phyloP scores from a whole-genome alignment of 768 basidiomycete species.

The Lactarius sp. region DNA sequence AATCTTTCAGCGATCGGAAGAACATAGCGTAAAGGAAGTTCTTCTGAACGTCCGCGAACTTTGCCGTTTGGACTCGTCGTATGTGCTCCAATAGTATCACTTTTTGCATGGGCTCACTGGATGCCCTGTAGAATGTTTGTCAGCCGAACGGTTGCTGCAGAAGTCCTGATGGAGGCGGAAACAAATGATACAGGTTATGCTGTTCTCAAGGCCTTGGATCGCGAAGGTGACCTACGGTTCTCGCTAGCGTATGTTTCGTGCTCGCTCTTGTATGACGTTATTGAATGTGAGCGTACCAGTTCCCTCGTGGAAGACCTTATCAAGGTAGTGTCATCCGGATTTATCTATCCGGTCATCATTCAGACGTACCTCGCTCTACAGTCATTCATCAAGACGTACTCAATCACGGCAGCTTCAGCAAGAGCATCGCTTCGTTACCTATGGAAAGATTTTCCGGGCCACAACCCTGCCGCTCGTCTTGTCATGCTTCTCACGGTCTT shows the following conservation, averaged over 20 bases:
- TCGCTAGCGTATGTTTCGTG: conserved; percentile 51
- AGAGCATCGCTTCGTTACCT: conserved; percentile 55
- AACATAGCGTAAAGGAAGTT: conserved; percentile 56
- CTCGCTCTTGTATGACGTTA: not conserved
- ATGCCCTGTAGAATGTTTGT: conserved; percentile 61
- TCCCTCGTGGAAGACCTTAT: conserved; percentile 60
- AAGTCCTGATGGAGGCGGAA: conserved; percentile 78
- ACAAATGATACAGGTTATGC: conserved; percentile 62
- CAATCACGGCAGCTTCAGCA: conserved; percentile 48
- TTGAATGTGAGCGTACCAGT: conserved; percentile 29
- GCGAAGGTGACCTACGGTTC: conserved; percentile 61
- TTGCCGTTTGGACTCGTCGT: conserved; percentile 66
- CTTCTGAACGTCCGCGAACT: conserved; percentile 66
- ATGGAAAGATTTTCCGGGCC: conserved; percentile 60
- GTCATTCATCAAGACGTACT: conserved; percentile 68
- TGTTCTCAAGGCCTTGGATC: conserved; percentile 64
- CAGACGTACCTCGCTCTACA: conserved; percentile 29
- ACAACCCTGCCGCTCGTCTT: conserved; percentile 55
- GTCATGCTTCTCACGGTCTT: conserved; percentile 72
- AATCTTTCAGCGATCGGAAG: conserved; percentile 69
- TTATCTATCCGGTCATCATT: not conserved
- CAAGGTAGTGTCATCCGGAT: conserved; percentile 42
- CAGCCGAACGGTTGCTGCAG: conserved; percentile 76
- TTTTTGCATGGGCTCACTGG: conserved; percentile 15
- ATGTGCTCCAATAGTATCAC: conserved; percentile 26